Evolutionary conservation across 371 early-diverging fungal genomes (phyloP), one percentile per base, ranked within the genome.

Genomic region (Globomyces sp.): DNA sequence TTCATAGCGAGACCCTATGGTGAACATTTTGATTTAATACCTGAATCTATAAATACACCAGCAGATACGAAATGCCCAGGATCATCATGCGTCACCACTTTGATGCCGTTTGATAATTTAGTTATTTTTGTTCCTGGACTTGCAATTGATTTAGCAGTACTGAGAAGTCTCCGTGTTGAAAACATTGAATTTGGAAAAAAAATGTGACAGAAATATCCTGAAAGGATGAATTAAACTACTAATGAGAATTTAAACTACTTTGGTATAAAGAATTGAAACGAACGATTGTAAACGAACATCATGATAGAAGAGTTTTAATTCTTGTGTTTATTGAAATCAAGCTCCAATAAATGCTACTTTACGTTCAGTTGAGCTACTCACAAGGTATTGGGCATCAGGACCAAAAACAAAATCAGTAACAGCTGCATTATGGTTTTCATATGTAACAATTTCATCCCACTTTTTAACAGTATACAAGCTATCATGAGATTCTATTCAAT

Each of bases 41-140:
- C 95, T 3, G 92, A 90, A 70, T 95, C 91, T 5, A 96, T 87
- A 71, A 90, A 94, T 9, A 94, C 89, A 46, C 95, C 96, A 4
- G 90, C 77, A 0, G 92, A 88, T 1, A 90, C 85, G 76, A 96
- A 96, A 72, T 95, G 95, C 2, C 95, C 95, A 2, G 90, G 90
- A 10, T 85, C 84, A 49, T 82, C 85, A 73, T 89, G 86, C 2
- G 92, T 88, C 2, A 90, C 89, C 4, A 98, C 88, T 0, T 90
- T 85, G 42, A 98, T 72, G 2, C 96, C 98, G 74, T 95, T 96
- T 6, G 88, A 79, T 2, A 96, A 84, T 36, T 88, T 88, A 11
- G 95, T 90, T 75, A 42, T 40, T 49, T 47, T 63, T 34, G 60
- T 55, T 24, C 24, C 24, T 24, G 24, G 24, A 24, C 24, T 24